Conservation (phyloP, 768 basidiomycete species). For the Agaricus bisporus region DNA sequence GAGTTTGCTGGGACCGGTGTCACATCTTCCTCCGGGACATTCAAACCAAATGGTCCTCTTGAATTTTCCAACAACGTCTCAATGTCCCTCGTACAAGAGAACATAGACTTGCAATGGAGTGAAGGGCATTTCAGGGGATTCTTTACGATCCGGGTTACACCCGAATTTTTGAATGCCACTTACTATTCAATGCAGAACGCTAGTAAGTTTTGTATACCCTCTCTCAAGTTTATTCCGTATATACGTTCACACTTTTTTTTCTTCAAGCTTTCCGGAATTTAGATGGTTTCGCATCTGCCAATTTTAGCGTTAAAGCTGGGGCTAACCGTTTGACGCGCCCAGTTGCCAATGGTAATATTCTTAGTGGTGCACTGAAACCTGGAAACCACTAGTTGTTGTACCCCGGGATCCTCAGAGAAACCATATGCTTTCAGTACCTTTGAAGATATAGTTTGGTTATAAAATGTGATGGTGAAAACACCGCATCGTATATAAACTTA, state of each 20-base stretch:
- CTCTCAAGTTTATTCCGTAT: not conserved
- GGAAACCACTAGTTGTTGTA: too few relatives aligned
- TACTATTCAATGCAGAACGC: conserved; percentile 49
- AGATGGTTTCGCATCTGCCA: conserved; percentile 37
- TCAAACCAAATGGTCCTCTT: conserved; percentile 30
- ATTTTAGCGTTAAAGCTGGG: conserved; percentile 35
- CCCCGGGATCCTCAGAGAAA: too few relatives aligned
- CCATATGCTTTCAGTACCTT: too few relatives aligned
- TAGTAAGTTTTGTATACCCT: conserved; percentile 26
- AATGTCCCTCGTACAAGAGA: conserved; percentile 28
- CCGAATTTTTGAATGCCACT: conserved; percentile 40
- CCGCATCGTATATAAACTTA: too few relatives aligned
- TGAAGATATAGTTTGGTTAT: too few relatives aligned
- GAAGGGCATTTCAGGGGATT: conserved; percentile 56
- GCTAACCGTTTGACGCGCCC: conserved; percentile 42
- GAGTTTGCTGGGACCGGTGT: conserved; percentile 62
- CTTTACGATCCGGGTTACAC: conserved; percentile 45
- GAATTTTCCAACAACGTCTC: conserved; percentile 35
- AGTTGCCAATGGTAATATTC: conserved; percentile 39
- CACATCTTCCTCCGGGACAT: conserved; percentile 37
- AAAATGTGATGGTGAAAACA: too few relatives aligned
- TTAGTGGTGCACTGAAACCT: conserved; percentile 36
- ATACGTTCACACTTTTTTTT: not conserved
- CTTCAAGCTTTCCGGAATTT: conserved; percentile 32
- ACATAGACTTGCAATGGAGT: conserved; percentile 52